phyloP scores from a whole-genome alignment of 2,329 filamentous ascomycete species.

The Colletotrichum australisinense region DNA sequence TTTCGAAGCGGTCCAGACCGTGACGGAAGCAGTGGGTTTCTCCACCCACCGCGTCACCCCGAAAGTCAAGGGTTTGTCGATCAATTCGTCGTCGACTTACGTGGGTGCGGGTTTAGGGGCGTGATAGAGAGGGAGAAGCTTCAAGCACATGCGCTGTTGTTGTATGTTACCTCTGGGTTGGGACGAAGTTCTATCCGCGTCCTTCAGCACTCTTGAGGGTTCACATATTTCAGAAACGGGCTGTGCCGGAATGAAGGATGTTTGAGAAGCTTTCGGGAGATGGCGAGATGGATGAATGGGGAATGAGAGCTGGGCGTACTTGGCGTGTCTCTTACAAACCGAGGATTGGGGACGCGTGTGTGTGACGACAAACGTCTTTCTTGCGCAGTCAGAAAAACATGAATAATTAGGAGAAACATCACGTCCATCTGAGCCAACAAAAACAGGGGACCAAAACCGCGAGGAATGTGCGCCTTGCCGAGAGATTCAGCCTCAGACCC shows the following conservation, averaged over 20 bases:
- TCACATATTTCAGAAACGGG: neutral
- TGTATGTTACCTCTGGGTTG: too few species aligned
- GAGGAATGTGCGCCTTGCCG: neutral
- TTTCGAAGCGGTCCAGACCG: slow-evolving; percentile 16
- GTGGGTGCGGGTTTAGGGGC: neutral
- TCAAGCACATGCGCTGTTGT: too few species aligned
- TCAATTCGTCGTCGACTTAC: neutral
- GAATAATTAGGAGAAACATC: neutral
- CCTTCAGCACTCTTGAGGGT: neutral
- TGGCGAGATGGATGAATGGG: too few species aligned
- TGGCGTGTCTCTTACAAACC: neutral
- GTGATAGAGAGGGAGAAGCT: neutral
- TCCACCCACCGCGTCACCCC: slow-evolving; percentile 21
- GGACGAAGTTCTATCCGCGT: too few species aligned
- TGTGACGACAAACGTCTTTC: too few species aligned
- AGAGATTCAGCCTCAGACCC: too few species aligned
- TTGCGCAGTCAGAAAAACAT: too few species aligned
- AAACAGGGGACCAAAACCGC: neutral
- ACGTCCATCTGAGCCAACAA: slow-evolving; percentile 8
- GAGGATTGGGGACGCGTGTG: neutral
- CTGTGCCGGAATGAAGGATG: neutral
- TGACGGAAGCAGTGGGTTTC: neutral
- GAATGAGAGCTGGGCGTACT: too few species aligned
- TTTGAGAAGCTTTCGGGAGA: too few species aligned
- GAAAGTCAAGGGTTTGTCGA: slow-evolving; percentile 7